Conservation (phyloP, 2,329 filamentous ascomycete genomes). For the Rosellinia necatrix region DNA sequence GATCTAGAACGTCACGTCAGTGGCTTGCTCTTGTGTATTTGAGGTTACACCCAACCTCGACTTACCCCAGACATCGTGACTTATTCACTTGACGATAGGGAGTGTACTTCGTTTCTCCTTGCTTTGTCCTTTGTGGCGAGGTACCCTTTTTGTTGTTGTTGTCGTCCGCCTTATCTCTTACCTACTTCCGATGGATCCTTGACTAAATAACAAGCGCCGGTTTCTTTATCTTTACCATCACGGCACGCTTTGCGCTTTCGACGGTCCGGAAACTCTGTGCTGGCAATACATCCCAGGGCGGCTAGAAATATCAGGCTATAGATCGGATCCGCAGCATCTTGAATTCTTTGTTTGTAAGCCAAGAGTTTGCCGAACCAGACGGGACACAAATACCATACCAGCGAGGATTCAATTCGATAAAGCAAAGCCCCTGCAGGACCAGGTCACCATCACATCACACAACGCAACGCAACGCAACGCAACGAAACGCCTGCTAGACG, state of each 20-base stretch:
- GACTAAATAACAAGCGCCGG: constrained; percentile 1
- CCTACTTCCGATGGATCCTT: constrained; percentile 4
- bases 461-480: no score
- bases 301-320: no score
- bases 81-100: no score
- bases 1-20: constrained; percentile 8
- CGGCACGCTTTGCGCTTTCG: not conserved
- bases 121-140: not conserved
- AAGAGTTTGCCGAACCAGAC: no score
- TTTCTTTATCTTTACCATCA: constrained; percentile 13
- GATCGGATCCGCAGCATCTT: no score
- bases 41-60: not conserved
- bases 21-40: not conserved
- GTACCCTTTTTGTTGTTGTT: not conserved
- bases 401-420: no score
- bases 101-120: not conserved
- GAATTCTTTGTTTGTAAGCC: no score
- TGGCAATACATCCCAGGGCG: no score
- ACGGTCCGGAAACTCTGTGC: not conserved
- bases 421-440: no score
- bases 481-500: no score
- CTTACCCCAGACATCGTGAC: constrained; percentile 10
- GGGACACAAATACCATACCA: no score
- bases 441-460: no score
- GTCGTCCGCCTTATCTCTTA: not conserved